Conservation (phyloP, 2,329 filamentous ascomycete genomes). For the Myriosclerotinia curreyana region DNA sequence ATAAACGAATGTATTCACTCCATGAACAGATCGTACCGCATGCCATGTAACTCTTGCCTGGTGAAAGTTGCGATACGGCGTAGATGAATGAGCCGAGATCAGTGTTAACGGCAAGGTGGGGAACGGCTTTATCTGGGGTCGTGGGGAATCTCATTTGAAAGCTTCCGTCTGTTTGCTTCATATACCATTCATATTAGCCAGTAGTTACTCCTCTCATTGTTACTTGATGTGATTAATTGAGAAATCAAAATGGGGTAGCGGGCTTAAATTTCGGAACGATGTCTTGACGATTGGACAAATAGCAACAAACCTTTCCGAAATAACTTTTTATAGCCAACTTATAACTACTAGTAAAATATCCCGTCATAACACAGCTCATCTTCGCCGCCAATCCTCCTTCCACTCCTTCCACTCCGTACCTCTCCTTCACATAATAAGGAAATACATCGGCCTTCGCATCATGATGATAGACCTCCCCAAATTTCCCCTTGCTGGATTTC, state of each 20-base stretch:
- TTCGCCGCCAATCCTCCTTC: conserved; percentile 44
- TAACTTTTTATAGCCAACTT: conserved; percentile 47
- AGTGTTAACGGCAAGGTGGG: conserved; percentile 44
- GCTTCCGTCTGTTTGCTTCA: conserved; percentile 43
- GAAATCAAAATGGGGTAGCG: background rate
- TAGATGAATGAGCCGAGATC: conserved; percentile 42
- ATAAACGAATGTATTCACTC: conserved; percentile 27
- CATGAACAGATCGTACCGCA: conserved; percentile 26
- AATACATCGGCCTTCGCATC: conserved; percentile 50
- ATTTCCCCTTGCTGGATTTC: conserved; percentile 46
- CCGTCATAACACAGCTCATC: conserved; percentile 45
- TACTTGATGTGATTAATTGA: background rate
- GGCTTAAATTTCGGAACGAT: background rate
- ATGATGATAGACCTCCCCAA: conserved; percentile 50
- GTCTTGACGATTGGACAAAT: background rate
- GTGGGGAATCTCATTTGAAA: conserved; percentile 50
- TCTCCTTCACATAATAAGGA: conserved; percentile 39
- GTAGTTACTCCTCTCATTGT: background rate
- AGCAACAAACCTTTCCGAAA: conserved; percentile 44
- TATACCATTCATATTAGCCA: background rate
- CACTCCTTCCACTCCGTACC: conserved; percentile 39
- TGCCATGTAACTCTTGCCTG: conserved; percentile 31
- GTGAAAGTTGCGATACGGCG: conserved; percentile 32
- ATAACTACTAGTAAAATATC: conserved; percentile 44
- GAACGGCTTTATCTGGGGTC: conserved; percentile 41